Conservation (phyloP, 1,284 basidiomycete genomes). For the Papiliotrema laurentii region DNA sequence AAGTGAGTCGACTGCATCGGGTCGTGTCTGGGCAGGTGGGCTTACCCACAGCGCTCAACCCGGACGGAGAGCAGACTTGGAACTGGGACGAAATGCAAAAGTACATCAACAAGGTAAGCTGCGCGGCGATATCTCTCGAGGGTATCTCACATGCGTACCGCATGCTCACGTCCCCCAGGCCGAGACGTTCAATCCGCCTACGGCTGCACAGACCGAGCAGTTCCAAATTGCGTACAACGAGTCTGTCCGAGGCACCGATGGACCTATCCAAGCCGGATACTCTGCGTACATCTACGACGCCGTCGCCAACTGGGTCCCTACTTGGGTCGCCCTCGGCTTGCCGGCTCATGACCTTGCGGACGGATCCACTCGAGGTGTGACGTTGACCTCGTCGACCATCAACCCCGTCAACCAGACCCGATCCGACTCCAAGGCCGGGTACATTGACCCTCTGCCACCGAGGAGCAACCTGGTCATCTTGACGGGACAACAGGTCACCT, state of each 20-base stretch:
- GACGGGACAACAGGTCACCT: conserved; percentile 59
- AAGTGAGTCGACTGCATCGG: conserved; percentile 17
- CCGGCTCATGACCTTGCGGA: conserved; percentile 47
- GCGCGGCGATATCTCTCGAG: background rate
- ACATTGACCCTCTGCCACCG: conserved; percentile 61
- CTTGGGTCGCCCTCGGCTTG: conserved; percentile 52
- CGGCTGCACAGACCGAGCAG: conserved; percentile 21
- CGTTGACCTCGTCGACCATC: conserved; percentile 60
- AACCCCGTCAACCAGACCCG: conserved; percentile 62
- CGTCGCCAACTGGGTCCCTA: conserved; percentile 55
- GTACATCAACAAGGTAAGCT: conserved; percentile 45
- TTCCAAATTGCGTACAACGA: conserved; percentile 47
- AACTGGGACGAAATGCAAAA: conserved; percentile 42
- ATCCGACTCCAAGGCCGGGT: conserved; percentile 63
- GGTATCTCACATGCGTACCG: too few species aligned
- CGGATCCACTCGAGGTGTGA: conserved; percentile 38
- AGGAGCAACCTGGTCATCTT: conserved; percentile 61
- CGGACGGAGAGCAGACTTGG: conserved; percentile 40
- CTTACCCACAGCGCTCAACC: conserved; percentile 31
- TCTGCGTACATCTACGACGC: conserved; percentile 51
- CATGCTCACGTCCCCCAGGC: conserved; percentile 26
- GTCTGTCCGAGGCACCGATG: conserved; percentile 50
- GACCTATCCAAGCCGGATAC: conserved; percentile 49
- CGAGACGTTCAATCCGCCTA: conserved; percentile 49
- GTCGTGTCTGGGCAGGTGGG: background rate